Evolutionary conservation across 129 eudicot genomes (phyloP).

Genomic region (Tanacetum coccineum): DNA sequence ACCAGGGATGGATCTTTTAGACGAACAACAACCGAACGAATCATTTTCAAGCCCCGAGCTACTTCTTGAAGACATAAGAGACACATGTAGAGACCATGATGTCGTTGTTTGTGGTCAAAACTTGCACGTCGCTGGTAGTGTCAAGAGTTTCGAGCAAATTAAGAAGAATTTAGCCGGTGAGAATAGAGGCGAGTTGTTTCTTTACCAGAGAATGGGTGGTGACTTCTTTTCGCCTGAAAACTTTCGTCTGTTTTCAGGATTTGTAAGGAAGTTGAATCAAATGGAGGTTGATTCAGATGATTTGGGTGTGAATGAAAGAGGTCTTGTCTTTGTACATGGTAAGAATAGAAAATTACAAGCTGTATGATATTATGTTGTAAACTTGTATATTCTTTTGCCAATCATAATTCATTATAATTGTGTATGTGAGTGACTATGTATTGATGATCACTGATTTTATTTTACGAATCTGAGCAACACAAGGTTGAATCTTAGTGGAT

Average conservation of each 20-base stretch:
- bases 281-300: slow-evolving; percentile 47
- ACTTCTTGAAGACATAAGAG: slow-evolving; percentile 42
- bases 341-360: slow-evolving; percentile 45
- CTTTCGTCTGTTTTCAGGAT: slow-evolving; percentile 53
- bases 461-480: no score
- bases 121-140: slow-evolving; percentile 28
- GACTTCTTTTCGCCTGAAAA: slow-evolving; percentile 79
- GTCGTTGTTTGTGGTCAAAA: slow-evolving; percentile 62
- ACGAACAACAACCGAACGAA: slow-evolving; percentile 44
- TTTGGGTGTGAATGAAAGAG: slow-evolving; percentile 36
- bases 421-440: background rate
- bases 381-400: slow-evolving; percentile 18
- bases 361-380: slow-evolving; percentile 21
- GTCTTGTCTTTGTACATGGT: slow-evolving; percentile 24
- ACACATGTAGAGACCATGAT: slow-evolving; percentile 43
- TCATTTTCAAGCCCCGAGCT: slow-evolving; percentile 57
- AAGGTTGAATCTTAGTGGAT: no score
- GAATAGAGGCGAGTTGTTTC: slow-evolving; percentile 49
- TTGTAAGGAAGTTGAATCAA: slow-evolving; percentile 49
- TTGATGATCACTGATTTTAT: background rate
- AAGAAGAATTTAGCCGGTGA: slow-evolving; percentile 45
- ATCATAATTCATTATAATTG: slow-evolving; percentile 11
- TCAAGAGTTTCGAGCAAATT: slow-evolving; percentile 48
- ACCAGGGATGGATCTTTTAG: slow-evolving; percentile 77
- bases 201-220: slow-evolving; percentile 88